Percentiles rank a stretch among this genome's conserved stretches.
Conservation (phyloP, 192 early-diverging fungal genomes). For the Phlyctochytrium bullatum region DNA sequence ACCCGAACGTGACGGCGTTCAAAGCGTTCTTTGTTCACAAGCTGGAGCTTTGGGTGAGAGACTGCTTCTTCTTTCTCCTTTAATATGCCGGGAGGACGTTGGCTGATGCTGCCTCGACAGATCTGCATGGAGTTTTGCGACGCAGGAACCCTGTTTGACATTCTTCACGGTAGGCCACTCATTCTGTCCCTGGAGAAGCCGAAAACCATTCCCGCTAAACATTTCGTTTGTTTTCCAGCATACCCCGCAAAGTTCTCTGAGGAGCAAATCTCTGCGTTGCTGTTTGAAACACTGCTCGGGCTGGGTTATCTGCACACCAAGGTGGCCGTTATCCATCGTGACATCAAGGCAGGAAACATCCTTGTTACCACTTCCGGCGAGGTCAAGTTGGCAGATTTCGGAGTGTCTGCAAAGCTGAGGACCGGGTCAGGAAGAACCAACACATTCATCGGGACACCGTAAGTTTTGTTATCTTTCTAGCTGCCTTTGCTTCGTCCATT, state of each 20-base stretch:
- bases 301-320: slow-evolving; percentile 69
- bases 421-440: no score
- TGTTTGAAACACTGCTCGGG: no score
- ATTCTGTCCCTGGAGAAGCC: not conserved
- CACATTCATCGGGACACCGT: no score
- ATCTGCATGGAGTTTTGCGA: slow-evolving; percentile 99
- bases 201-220: not conserved
- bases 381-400: slow-evolving; percentile 68
- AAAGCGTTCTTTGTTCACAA: no score
- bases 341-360: slow-evolving; percentile 77
- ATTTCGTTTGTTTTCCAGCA: no score
- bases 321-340: slow-evolving; percentile 52
- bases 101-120: no score
- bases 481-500: no score
- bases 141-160: slow-evolving; percentile 92
- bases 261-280: no score
- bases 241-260: no score
- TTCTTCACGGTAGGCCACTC: slow-evolving; percentile 80
- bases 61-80: no score
- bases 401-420: slow-evolving; percentile 67
- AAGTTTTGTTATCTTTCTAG: no score
- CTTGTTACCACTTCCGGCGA: slow-evolving; percentile 66
- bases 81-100: slow-evolving; percentile 76
- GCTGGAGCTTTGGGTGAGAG: no score
- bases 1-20: not conserved